These are phyloP conservation scores for Strobilomyces dryophilus DNA, from an alignment of 768 basidiomycete genomes.

Conservation along the genomic window DNA sequence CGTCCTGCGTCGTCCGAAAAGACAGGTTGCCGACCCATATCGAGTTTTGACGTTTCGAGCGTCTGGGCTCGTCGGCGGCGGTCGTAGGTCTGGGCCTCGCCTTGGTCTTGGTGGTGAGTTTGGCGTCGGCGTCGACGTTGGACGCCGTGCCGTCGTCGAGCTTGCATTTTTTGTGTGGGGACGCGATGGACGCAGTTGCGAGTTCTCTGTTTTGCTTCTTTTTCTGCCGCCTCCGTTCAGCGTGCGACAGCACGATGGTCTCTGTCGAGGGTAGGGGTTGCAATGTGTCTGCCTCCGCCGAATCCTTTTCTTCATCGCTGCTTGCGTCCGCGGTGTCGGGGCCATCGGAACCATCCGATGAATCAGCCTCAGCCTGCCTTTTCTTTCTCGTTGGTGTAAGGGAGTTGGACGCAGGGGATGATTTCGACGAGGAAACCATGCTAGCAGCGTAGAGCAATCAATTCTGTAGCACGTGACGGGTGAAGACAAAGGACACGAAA, in stretches of 20 bases:
- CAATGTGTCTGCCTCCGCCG: background rate
- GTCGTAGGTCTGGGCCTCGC: background rate
- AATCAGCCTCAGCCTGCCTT: conserved; percentile 18
- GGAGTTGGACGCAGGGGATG: conserved; percentile 32
- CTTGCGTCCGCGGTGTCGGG: conserved; percentile 18
- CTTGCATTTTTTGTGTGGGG: conserved; percentile 44
- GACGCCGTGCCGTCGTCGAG: conserved; percentile 25
- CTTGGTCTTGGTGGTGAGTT: background rate
- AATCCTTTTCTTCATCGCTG: conserved; percentile 7
- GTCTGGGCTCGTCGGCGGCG: conserved; percentile 7
- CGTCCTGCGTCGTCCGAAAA: conserved; percentile 78
- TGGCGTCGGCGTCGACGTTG: background rate
- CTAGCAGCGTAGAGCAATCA: background rate
- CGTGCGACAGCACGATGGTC: conserved; percentile 64
- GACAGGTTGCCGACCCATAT: conserved; percentile 96
- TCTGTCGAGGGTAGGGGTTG: conserved; percentile 2
- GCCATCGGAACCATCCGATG: conserved; percentile 21
- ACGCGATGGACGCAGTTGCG: conserved; percentile 2
- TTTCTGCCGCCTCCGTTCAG: conserved; percentile 64
- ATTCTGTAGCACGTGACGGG: conserved; percentile 7
- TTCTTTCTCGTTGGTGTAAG: conserved; percentile 23
- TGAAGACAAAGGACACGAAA: background rate
- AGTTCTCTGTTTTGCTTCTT: conserved; percentile 32
- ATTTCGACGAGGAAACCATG: conserved; percentile 25
- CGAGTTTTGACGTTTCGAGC: conserved; percentile 69